phyloP scores from a whole-genome alignment of 257 asterid species.

The Misopates orontium region DNA sequence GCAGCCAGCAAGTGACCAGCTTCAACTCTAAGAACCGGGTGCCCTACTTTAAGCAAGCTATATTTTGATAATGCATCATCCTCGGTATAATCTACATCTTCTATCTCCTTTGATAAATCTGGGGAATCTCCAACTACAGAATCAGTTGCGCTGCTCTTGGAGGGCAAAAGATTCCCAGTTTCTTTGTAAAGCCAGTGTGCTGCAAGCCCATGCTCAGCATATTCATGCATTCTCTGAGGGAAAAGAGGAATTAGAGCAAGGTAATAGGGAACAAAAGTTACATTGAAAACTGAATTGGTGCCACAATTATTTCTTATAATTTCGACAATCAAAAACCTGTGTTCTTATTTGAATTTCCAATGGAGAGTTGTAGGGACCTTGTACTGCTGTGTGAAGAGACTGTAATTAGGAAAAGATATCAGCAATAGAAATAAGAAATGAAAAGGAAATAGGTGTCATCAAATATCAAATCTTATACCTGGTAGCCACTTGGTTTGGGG shows the following conservation, averaged over 20 bases:
- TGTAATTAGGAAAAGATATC: conserved; percentile 39
- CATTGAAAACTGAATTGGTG: conserved; percentile 7
- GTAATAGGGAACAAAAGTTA: neutral
- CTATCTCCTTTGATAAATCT: conserved; percentile 51
- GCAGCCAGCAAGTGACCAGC: conserved; percentile 96
- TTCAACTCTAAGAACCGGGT: conserved; percentile 96
- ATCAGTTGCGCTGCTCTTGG: conserved; percentile 44
- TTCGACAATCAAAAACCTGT: conserved; percentile 45
- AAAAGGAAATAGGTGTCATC: conserved; percentile 2
- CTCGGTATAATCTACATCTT: conserved; percentile 53
- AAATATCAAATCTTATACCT: conserved; percentile 45
- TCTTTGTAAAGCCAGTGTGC: conserved; percentile 99
- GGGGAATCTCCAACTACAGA: conserved; percentile 45
- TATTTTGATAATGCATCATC: conserved; percentile 53
- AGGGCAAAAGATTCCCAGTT: conserved; percentile 61
- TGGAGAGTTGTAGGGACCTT: conserved; percentile 86
- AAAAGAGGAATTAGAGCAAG: conserved; percentile 18
- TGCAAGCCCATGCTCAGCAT: conserved; percentile 97
- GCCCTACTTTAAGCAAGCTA: conserved; percentile 76
- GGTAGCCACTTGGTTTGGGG: conserved; percentile 99
- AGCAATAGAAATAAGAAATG: conserved; percentile 36
- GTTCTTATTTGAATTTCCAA: conserved; percentile 97
- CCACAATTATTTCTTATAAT: conserved; percentile 11
- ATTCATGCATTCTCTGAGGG: conserved; percentile 87
- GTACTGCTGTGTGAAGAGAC: conserved; percentile 97